Evolutionary conservation across 331 rosid genomes (phyloP), one percentile per base, ranked within the genome.

Genomic region (Quercus tomentella): DNA sequence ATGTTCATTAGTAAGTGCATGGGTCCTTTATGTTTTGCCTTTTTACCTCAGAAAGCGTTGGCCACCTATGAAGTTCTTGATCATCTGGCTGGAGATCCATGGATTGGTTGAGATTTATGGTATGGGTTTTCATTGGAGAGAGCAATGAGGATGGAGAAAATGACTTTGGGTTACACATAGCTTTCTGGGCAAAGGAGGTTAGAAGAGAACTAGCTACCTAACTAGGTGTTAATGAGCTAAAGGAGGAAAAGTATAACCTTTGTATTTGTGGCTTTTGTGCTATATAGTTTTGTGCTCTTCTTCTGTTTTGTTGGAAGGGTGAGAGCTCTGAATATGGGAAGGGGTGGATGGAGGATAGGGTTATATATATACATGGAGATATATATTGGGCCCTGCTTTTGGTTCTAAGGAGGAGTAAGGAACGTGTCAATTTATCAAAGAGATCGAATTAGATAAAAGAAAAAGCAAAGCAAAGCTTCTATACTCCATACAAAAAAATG

Each of bases 11-110:
- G 15, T 55, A 22, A 66, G 7, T 74, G 66, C 26, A 65, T 76
- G 62, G 66, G 18, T 21, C 2, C 11, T 49, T 22, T 54, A 22
- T 62, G 15, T 57, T 67, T 15, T 78, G 45, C 57, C 71, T 45
- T 56, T 7, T 73, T 87, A 96, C 99, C 99, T 96, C 97, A n/a
- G 87, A 86, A 45, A 77, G 84, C 43, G 97, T 90, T 55, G 99
- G 99, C 91, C 97, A 88, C 87, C 92, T 76, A 61, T 77, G 93
- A 83, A 93, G 94, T 58, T 91, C 82, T 9, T 85, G 85, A 71
- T 77, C 84, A 60, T 83, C 73, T 18, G 56, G 82, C 35, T 80
- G 83, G 76, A 57, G 70, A 70, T 85, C 77, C 70, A 62, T 35
- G 74, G 65, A 30, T 77, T 87, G 87, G 81, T 76, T 81, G 78